phyloP scores from a whole-genome alignment of 768 basidiomycete species.

The Suillus ampliporus region DNA sequence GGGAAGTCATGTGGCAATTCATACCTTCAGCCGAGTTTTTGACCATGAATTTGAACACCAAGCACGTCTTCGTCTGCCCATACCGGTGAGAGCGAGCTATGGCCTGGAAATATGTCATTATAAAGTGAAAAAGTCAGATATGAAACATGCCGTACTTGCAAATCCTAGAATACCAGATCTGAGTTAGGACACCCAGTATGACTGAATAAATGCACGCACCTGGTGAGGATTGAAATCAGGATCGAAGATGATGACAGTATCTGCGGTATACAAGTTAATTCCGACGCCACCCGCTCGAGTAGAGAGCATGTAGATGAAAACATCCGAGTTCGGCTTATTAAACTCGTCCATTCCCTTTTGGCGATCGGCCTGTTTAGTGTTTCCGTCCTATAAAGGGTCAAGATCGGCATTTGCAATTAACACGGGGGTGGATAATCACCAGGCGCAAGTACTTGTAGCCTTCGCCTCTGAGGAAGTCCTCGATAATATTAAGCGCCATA shows the following conservation, averaged over 20 bases:
- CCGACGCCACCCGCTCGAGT: constrained; percentile 95
- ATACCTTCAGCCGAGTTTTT: constrained; percentile 91
- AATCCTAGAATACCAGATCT: constrained; percentile 57
- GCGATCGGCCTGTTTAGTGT: constrained; percentile 80
- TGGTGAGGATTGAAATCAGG: constrained; percentile 99
- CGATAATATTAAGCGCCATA: constrained; percentile 83
- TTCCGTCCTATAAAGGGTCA: constrained; percentile 73
- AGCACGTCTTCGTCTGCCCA: constrained; percentile 92
- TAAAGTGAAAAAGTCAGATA: background rate
- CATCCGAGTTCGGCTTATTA: constrained; percentile 85
- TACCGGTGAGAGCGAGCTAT: constrained; percentile 94
- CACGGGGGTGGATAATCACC: constrained; percentile 44
- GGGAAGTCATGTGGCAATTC: constrained; percentile 13
- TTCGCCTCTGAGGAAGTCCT: constrained; percentile 88
- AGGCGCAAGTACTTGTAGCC: constrained; percentile 79
- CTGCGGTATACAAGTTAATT: constrained; percentile 90
- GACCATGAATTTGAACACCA: constrained; percentile 96
- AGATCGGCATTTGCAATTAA: constrained; percentile 16
- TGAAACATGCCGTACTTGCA: constrained; percentile 67
- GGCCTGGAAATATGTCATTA: constrained; percentile 59
- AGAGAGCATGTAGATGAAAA: constrained; percentile 90
- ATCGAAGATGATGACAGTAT: constrained; percentile 92
- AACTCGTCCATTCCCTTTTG: constrained; percentile 96
- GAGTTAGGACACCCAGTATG: constrained; percentile 14
- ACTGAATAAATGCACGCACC: constrained; percentile 45